A percentile compares a stretch with the other conserved stretches of the same genome.
Evolutionary conservation across 2,329 filamentous ascomycete genomes (phyloP).

Genomic region (Biscogniauxia sp.): DNA sequence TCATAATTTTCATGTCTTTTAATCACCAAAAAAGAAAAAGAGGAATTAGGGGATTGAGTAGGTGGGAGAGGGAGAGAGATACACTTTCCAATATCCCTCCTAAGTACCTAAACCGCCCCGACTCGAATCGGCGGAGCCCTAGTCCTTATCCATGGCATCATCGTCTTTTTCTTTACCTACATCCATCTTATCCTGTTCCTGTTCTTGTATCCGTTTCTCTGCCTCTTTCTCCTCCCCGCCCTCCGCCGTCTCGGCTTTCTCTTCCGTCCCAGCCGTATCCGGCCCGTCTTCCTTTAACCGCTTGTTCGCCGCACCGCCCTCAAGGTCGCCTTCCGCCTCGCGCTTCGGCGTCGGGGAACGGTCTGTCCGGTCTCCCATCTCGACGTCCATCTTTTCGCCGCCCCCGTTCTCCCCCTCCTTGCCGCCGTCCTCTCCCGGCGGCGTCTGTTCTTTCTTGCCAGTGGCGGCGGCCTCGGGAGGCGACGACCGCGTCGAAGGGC

Average conservation of each 20-base stretch:
- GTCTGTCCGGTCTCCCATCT: slow-evolving; percentile 26
- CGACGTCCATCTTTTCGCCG: slow-evolving; percentile 33
- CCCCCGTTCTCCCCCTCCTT: slow-evolving; percentile 21
- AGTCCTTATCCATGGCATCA: slow-evolving; percentile 17
- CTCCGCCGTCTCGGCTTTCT: slow-evolving; percentile 16
- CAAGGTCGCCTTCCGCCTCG: slow-evolving; percentile 50
- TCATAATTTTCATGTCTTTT: too few species aligned
- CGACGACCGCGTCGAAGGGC: slow-evolving; percentile 13
- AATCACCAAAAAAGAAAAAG: not conserved
- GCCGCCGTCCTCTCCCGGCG: slow-evolving; percentile 4
- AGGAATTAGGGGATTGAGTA: not conserved
- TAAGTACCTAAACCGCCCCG: too few species aligned
- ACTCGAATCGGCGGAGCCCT: not conserved
- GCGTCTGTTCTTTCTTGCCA: slow-evolving; percentile 8
- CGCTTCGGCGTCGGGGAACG: slow-evolving; percentile 46
- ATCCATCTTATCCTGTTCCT: not conserved
- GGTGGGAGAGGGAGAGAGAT: not conserved
- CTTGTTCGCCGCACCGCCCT: slow-evolving; percentile 40
- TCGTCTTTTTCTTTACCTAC: slow-evolving; percentile 6
- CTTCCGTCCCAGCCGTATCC: slow-evolving; percentile 10
- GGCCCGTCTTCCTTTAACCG: slow-evolving; percentile 45
- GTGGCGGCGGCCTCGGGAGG: slow-evolving; percentile 9
- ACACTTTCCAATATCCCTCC: not conserved
- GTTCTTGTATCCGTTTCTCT: not conserved
- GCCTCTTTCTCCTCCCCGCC: slow-evolving; percentile 2